A percentile compares a stretch with the other conserved stretches of the same genome.
Evolutionary conservation across 768 basidiomycete genomes (phyloP).

Genomic region (Agrocybe chaxingu): DNA sequence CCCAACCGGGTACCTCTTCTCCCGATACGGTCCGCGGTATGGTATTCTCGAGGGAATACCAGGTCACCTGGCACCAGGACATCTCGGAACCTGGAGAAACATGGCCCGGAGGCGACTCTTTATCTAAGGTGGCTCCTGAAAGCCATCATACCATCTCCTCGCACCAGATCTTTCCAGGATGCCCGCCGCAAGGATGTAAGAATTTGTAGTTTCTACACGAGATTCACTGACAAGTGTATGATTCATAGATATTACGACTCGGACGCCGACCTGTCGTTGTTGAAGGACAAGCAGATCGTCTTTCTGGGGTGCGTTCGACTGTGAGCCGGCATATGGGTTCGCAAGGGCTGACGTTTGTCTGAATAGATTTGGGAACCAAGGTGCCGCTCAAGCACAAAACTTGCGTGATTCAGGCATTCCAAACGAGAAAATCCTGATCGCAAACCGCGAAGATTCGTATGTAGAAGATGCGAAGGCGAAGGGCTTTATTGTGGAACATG

Average conservation of each 20-base stretch:
- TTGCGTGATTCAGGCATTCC: slow-evolving; percentile 60
- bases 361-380: slow-evolving; percentile 60
- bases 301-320: slow-evolving; percentile 48
- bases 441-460: slow-evolving; percentile 55
- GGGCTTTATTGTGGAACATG: slow-evolving; percentile 55
- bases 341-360: neutral
- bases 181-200: slow-evolving; percentile 55
- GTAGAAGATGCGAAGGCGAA: slow-evolving; percentile 54
- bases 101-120: neutral
- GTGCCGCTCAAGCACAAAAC: slow-evolving; percentile 65
- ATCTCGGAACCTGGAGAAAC: slow-evolving; percentile 1
- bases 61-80: slow-evolving; percentile 19
- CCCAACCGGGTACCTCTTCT: neutral
- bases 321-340: no score
- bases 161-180: slow-evolving; percentile 17
- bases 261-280: slow-evolving; percentile 49
- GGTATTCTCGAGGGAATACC: neutral
- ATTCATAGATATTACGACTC: slow-evolving; percentile 52
- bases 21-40: slow-evolving; percentile 3
- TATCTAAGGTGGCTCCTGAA: neutral
- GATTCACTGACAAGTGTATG: neutral
- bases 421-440: slow-evolving; percentile 58
- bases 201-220: neutral
- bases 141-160: neutral
- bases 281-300: slow-evolving; percentile 51